Base-by-base conservation (phyloP, 2,329 filamentous ascomycete genomes). In the Aspergillus vadensis region DNA sequence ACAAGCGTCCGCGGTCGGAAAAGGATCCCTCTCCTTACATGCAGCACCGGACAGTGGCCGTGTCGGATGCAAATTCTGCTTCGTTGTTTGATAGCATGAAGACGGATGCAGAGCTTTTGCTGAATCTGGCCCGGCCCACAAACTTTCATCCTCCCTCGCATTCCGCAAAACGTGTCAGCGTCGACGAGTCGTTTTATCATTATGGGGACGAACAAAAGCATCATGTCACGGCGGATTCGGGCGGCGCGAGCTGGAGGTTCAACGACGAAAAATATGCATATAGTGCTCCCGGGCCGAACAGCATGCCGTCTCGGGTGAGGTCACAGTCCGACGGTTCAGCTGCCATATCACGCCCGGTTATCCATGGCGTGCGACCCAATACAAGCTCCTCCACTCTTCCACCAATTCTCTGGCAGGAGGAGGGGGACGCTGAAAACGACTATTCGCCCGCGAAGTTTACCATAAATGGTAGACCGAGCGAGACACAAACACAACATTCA, bases 1-100 rank as follows among this genome's bases (percentile, higher is more conserved):
- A 83, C 19, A 88, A 88, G 73, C 82, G 86, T 44, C 81, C 84
- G 52, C 82, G 85, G 63, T 88, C 86, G 47, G 86, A 87, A 67
- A 78, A 83, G 65, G 75, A 82, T 55, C 76, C 78, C 15, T 80
- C 81, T 25, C 81, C 77, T 44, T 63, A 72, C 64, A 69, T 70
- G 65, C 68, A 72, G 59, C 69, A 71, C 59, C 68, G 67, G 59
- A 60, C 64, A 56, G 64, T 64, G 44, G 57, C 66, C 60, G 66
- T 67, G 60, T 60, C 72, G 44, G 68, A 71, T 54, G 65, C 71
- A 38, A 74, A 70, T 65, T 69, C 75, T 63, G 63, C 68, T 36
- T 67, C 72, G 36, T 65, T 71, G 50, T 68, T 72, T 10, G 75
- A 77, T 57, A 79, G 75, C 64, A 80, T 79, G 72, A 78, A 77